Base-by-base conservation (phyloP, 2,329 filamentous ascomycete genomes). In the Exophiala viscosa region DNA sequence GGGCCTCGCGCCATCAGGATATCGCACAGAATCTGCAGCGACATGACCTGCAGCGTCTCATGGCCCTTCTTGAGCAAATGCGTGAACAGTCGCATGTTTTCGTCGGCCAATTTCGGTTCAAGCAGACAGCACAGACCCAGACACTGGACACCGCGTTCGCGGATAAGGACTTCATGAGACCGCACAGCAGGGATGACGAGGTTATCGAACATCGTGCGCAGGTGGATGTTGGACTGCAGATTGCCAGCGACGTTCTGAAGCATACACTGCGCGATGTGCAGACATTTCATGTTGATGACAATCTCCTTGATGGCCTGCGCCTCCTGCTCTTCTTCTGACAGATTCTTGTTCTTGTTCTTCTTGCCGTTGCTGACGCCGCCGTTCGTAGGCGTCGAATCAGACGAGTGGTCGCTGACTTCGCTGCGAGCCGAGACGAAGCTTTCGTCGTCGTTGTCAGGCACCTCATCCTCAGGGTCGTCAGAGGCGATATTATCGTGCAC, bases 161-260 rank as follows among this genome's bases (percentile, higher is more conserved):
- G 84, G 40, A 99, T 90, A 1, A 91, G 90, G 4, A 90, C 88
- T 67, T 97, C 91, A 62, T 96, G 90, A 65, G 88, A 93, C 60
- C 92, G 85, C 13, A 99, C 92, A 23, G 93, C 93, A 5, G 93
- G 93, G 2, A 99, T 90, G 39, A 99, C 89, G 7, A 99, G 80
- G 60, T 93, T 97, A 75, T 99, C 97, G 45, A 99, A 78, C 87
- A 97, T 96, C n/a, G 88, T 88, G 3, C 95, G 89, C n/a, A 97
- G 74, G 65, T 95, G 87, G 52, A 87, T 85, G 67, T 96, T 96
- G 61, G 91, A 82, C 70, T 96, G 90, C 34, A 97, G 76, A 64
- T 88, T 88, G 55, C 90, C 89, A 48, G 88, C 81, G 8, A 99
- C 89, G 65, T 97, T 96, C 66, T 95, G 85, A 46, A 99, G 80